Base-by-base conservation (phyloP, 306 rosid species). In the Cucurbita moschata region DNA sequence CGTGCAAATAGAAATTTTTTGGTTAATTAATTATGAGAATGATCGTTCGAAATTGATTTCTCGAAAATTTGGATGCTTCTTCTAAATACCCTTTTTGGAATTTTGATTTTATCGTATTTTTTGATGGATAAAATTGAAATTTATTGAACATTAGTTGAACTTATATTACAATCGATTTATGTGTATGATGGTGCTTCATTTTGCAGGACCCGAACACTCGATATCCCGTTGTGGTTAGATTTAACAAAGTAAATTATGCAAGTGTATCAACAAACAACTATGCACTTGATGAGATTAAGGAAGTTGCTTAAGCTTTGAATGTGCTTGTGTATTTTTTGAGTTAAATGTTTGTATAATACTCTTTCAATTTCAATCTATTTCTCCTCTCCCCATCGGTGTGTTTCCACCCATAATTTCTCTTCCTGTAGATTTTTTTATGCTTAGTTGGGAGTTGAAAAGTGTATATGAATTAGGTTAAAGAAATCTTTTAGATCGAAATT, bases 211-310 rank as follows among this genome's bases (percentile, higher is more conserved):
- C 81, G 0, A 60, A 49, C 43, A 59, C 76, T 50, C 72, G 81
- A 60, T 78, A 78, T 39, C 81, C 81, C 1, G 81, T 78, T 21
- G 81, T 78, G 64, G 81, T 78, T 71, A 72, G 73, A 51, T 78
- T 78, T 78, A 52, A 21, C 64, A 78, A 78, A 71, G 77, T 78
- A 50, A 78, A 78, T 69, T 52, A 78, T 62, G 81, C 81, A 43
- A 78, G 68, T 61, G 81, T 78, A 51, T 78, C 81, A 39, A 78
- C 81, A 26, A 78, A 71, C 61, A 78, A 78, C 81, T 78, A 78
- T 60, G 77, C 81, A 12, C 81, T 78, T 18, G 72, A 78, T 60
- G 81, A 78, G 70, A 12, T 78, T 60, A n/a, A 72, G 62, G 77
- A 72, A 72, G 59, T 78, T 53, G 74, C 60, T 70, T 70, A 51